Conservation (phyloP, 2,329 filamentous ascomycete genomes). For the Colletotrichum gloeosporioides region DNA sequence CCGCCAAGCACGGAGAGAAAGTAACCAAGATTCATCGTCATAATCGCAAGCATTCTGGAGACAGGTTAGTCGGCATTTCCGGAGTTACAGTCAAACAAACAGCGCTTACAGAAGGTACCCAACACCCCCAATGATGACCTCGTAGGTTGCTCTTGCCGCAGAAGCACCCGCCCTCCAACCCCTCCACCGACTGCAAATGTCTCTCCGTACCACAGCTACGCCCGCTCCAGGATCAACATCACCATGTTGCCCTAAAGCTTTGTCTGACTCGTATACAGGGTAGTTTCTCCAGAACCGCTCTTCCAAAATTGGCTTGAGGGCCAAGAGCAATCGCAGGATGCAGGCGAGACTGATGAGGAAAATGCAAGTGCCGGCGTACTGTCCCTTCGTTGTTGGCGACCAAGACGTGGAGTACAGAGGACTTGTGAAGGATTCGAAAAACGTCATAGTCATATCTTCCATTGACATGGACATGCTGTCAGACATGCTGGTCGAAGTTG, state of each 20-base stretch:
- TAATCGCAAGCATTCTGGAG: constrained; percentile 85
- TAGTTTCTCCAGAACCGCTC: constrained; percentile 45
- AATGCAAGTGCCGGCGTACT: constrained; percentile 89
- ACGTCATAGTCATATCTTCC: constrained; percentile 36
- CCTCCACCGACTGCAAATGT: background rate
- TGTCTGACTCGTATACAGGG: background rate
- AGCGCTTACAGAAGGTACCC: constrained; percentile 82
- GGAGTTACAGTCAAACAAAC: background rate
- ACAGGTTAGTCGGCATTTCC: background rate
- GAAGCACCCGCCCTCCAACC: constrained; percentile 22
- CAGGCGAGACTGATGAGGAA: constrained; percentile 82
- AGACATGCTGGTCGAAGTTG: background rate
- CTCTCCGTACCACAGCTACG: background rate
- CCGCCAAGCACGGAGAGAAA: constrained; percentile 79
- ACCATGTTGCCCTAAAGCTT: background rate
- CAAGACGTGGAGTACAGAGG: constrained; percentile 68
- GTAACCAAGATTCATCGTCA: constrained; percentile 88
- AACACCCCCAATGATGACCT: constrained; percentile 67
- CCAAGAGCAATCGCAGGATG: constrained; percentile 74
- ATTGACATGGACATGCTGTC: constrained; percentile 37
- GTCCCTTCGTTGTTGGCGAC: constrained; percentile 72
- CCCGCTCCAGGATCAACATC: background rate
- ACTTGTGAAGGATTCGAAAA: constrained; percentile 66
- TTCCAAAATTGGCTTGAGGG: constrained; percentile 69
- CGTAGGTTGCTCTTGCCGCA: constrained; percentile 21